phyloP scores from a whole-genome alignment of 495 filamentous ascomycete species.

The Hyaloscypha finlandica region DNA sequence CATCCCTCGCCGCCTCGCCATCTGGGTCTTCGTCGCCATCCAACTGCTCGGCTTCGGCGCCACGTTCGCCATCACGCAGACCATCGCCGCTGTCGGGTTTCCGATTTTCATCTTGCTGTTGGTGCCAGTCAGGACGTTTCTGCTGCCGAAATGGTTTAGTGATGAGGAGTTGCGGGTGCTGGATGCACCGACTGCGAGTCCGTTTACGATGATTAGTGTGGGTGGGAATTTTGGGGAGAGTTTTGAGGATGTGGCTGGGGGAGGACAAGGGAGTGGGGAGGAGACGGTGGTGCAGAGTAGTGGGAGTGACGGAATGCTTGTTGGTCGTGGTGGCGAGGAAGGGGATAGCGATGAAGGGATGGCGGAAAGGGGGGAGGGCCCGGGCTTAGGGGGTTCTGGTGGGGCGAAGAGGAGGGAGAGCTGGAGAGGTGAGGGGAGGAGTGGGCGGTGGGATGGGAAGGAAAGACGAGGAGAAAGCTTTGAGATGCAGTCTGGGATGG shows the following conservation, averaged over 20 bases:
- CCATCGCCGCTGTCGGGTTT: constrained; percentile 91
- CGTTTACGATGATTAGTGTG: constrained; percentile 83
- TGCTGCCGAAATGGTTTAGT: constrained; percentile 73
- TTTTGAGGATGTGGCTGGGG: constrained; percentile 6
- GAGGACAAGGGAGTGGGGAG: constrained; percentile 9
- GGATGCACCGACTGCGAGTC: constrained; percentile 80
- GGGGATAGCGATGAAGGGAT: constrained; percentile 36
- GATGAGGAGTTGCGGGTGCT: constrained; percentile 67
- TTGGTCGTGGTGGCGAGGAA: constrained; percentile 6
- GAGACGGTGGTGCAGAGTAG: constrained; percentile 17
- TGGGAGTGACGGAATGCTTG: constrained; percentile 20
- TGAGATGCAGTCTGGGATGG: constrained; percentile 23
- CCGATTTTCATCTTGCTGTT: constrained; percentile 82
- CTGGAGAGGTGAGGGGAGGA: constrained; percentile 20
- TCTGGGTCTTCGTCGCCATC: constrained; percentile 78
- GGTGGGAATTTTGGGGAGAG: constrained; percentile 66
- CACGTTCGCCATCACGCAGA: constrained; percentile 95
- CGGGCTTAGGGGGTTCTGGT: not conserved
- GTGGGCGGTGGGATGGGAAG: constrained; percentile 12
- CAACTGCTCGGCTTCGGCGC: constrained; percentile 80
- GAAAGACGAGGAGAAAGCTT: constrained; percentile 1
- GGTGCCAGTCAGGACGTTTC: constrained; percentile 72
- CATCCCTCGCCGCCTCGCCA: constrained; percentile 58
- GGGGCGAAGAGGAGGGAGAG: constrained; percentile 27
- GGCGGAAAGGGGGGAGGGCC: constrained; percentile 38